These are phyloP conservation scores for Penicillium polonicum DNA, from an alignment of 2,329 filamentous ascomycete genomes.

Conservation along the genomic window DNA sequence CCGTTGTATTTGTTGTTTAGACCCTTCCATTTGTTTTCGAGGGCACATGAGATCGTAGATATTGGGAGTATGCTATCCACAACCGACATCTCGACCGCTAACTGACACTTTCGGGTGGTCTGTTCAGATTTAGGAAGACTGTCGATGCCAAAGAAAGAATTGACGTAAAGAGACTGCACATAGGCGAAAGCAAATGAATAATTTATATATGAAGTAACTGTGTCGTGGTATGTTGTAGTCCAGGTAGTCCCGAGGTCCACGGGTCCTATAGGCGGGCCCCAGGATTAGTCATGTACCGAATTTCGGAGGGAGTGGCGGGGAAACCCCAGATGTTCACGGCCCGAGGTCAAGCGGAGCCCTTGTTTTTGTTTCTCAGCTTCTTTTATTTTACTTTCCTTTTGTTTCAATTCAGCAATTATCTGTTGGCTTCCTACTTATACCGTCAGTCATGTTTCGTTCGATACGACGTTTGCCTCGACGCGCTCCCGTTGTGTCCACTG, in stretches of 20 bases:
- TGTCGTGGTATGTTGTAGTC: neutral
- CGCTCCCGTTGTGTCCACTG: conserved; percentile 19
- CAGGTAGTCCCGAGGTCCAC: neutral
- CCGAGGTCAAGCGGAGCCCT: conserved; percentile 9
- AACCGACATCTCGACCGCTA: neutral
- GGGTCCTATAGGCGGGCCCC: neutral
- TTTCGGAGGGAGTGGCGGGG: conserved; percentile 7
- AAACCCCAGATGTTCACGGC: conserved; percentile 12
- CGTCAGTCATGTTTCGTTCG: conserved; percentile 36
- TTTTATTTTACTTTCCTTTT: neutral
- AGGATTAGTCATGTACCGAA: conserved; percentile 4
- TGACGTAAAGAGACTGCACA: too few species aligned
- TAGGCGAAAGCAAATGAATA: neutral
- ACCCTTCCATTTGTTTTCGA: neutral
- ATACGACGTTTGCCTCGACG: conserved; percentile 40
- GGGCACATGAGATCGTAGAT: neutral
- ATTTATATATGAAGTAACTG: neutral
- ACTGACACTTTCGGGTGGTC: neutral
- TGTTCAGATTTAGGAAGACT: too few species aligned
- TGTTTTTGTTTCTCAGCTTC: neutral
- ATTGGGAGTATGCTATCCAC: neutral
- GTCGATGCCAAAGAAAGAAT: too few species aligned
- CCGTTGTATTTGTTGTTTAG: too few species aligned
- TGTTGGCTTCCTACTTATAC: neutral
- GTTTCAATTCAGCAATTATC: neutral